Base-by-base conservation (phyloP, 2,329 filamentous ascomycete genomes). In the Fragosphaeria purpurea region DNA sequence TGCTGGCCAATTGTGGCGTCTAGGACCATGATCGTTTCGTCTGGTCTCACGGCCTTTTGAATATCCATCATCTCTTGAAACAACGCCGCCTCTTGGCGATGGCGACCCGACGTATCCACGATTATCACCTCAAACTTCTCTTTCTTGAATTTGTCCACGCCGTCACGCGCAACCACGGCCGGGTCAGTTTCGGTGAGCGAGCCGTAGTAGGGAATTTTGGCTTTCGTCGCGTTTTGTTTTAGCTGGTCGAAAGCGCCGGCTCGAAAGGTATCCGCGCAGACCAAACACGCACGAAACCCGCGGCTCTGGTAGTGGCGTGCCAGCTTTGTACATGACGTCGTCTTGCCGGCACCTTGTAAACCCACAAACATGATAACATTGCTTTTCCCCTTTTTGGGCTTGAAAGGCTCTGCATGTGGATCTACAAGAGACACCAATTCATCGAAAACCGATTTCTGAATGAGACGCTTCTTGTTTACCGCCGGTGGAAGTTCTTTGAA, bases 291-390 rank as follows among this genome's bases (percentile, higher is more conserved):
- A 67, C 88, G 88, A 76, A 97, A 95, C 1, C 93, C 93, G 55
- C 93, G 77, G 8, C 87, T 88, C 67, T 95, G 87, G 69, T 98
- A 98, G 75, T 95, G 91, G 52, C 90, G 75, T 13, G 93, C 93
- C 56, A 98, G 76, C 70, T 98, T 98, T 41, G 93, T 98, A 77
- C 93, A 97, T 10, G 91, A 94, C 1, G 93, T 98, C 31, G 93
- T 98, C 70, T 98, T 98, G 67, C 93, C 93, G 5, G 91, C 88
- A 74, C 93, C 93, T 69, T 98, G 93, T 46, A 98, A 76, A 71
- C 93, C 93, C 56, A 98, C 93, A 66, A 98, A 97, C 93, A 98
- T 98, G 69, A 98, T 96, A 64, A 98, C 87, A 67, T 96, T 98
- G 56, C 85, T 76, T 66, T 89, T 93, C 57, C 90, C 89, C 71